Base-by-base conservation (phyloP, 495 filamentous ascomycete species). In the Aspergillus taichungensis region DNA sequence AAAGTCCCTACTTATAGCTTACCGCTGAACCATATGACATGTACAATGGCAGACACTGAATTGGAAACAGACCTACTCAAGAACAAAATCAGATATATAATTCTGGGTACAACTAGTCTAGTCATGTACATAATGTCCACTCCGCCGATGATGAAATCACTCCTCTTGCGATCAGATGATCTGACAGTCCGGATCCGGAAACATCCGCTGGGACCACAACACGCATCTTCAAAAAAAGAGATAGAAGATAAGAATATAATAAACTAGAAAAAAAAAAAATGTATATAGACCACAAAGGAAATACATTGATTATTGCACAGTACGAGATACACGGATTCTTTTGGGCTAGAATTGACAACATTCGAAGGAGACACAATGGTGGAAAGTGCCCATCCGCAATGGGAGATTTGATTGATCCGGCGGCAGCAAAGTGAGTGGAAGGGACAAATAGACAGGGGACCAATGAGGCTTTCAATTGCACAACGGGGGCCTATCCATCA, bases 291-390 rank as follows among this genome's bases (percentile, higher is more conserved):
- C 63, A 72, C 67, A 72, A 71, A 69, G 54, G 61, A 68, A 55
- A 73, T 71, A 66, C 53, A 69, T 67, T 63, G 67, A 64, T 67
- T 71, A 73, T 71, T 60, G 67, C 69, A 73, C 69, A 69, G 64
- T 69, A 72, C 64, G 59, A 60, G 59, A 64, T 71, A 71, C 66
- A 72, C 52, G 62, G 58, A 60, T 62, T 63, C 63, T 69, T 59
- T 61, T 53, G 60, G 61, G 58, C 55, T 58, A 42, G 54, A 27
- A 49, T 61, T 56, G 60, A 61, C 47, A 58, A 57, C 56, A 62
- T 65, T 59, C 57, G 67, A 54, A 45, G 60, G 50, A 56, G 49
- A 48, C 50, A 57, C 43, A 49, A 57, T 55, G 48, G 46, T 46
- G 49, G 59, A 50, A 35, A 42, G 50, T 33, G 40, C 43, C 44